Evolutionary conservation across 495 filamentous ascomycete species (phyloP).

Genomic region (Articulospora tetracladia): DNA sequence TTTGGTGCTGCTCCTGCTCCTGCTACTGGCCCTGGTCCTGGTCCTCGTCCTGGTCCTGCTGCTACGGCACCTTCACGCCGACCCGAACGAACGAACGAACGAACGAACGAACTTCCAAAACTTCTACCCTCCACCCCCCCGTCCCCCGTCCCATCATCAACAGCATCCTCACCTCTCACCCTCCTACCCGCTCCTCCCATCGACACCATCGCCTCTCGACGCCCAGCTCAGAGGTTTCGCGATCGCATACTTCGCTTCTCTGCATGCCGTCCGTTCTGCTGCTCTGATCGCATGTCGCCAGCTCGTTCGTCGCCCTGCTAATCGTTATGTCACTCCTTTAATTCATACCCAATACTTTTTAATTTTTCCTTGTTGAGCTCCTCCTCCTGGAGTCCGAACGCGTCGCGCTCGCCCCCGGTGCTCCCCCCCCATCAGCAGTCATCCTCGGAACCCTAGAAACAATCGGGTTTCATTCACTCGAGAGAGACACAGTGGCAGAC

Average conservation of each 20-base stretch:
- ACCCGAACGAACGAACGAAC: too few relatives aligned
- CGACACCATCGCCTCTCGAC: neutral
- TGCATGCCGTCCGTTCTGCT: conserved; percentile 20
- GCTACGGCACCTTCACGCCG: too few relatives aligned
- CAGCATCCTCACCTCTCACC: neutral
- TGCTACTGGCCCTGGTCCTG: neutral
- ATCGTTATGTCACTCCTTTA: conserved; percentile 26
- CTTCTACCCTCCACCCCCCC: neutral
- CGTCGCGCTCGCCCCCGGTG: conserved; percentile 16
- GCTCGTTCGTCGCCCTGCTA: conserved; percentile 19
- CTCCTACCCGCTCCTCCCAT: neutral
- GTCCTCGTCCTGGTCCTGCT: neutral
- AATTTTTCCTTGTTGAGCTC: conserved; percentile 13
- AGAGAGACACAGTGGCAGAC: conserved; percentile 50
- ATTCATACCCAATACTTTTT: conserved; percentile 18
- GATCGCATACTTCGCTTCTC: conserved; percentile 8
- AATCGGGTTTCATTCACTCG: conserved; percentile 19
- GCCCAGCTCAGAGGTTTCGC: neutral
- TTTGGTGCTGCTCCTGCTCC: neutral
- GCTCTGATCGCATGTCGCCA: conserved; percentile 24
- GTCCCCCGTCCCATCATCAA: neutral
- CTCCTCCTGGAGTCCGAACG: conserved; percentile 12
- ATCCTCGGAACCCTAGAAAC: conserved; percentile 2
- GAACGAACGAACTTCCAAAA: too few relatives aligned
- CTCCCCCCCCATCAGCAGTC: conserved; percentile 8